A percentile compares a stretch with the other conserved stretches of the same genome.
Evolutionary conservation across 78 protist genomes (phyloP).

Genomic region (Speleostelium caveatum): DNA sequence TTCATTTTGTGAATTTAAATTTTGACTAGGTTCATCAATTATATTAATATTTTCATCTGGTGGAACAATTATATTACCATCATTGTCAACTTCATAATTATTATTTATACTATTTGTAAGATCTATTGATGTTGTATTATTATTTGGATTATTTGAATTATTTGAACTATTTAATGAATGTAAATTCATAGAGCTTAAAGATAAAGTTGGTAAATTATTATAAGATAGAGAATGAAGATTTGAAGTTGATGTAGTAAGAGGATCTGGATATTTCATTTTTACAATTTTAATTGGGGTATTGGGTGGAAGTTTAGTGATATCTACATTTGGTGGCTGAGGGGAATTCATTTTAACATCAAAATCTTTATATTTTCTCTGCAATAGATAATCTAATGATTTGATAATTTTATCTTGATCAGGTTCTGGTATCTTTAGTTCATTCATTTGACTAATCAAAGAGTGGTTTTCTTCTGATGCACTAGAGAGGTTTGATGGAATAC

Average conservation of each 20-base stretch:
- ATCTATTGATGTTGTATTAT: too few species aligned
- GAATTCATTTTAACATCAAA: background rate
- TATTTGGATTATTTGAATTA: too few species aligned
- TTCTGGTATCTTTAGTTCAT: constrained; percentile 9
- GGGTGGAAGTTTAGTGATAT: constrained; percentile 14
- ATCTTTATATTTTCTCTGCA: constrained; percentile 30
- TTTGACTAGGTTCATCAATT: too few species aligned
- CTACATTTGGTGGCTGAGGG: background rate
- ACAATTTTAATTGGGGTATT: constrained; percentile 3
- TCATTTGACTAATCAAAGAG: constrained; percentile 6
- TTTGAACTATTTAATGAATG: too few species aligned
- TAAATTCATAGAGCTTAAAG: background rate
- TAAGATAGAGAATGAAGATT: too few species aligned
- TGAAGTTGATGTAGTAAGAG: background rate
- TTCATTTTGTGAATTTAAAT: background rate
- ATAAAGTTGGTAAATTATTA: background rate
- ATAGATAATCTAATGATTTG: constrained; percentile 50
- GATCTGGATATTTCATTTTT: constrained; percentile 7
- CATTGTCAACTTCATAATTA: too few species aligned
- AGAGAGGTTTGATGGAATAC: background rate
- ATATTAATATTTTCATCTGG: too few species aligned
- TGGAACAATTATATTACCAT: too few species aligned
- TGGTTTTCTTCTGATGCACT: background rate
- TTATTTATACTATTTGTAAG: too few species aligned
- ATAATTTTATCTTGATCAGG: constrained; percentile 38